Conservation (phyloP, 257 asterid species). For the Parsonsia alboflavescens region DNA sequence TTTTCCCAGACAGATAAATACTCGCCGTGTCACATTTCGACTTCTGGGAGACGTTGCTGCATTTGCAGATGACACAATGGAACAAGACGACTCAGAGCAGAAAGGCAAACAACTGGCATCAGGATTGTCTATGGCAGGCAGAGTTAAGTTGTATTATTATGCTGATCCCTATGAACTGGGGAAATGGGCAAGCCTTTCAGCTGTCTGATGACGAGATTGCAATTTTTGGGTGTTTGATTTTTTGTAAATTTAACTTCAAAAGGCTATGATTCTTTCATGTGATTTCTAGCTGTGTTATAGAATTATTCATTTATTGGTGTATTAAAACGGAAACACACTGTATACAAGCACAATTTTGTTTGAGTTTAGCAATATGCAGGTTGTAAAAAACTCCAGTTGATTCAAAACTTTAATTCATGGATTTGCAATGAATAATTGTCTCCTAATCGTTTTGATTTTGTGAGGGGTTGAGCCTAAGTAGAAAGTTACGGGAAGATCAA, state of each 20-base stretch:
- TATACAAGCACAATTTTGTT: background rate
- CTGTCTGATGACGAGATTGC: constrained; percentile 31
- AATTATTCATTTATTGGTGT: background rate
- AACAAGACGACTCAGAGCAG: constrained; percentile 66
- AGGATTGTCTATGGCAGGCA: constrained; percentile 72
- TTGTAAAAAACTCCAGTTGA: background rate
- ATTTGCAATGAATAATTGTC: background rate
- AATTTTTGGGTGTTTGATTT: background rate
- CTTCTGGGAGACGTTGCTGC: constrained; percentile 85
- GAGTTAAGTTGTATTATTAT: constrained; percentile 75
- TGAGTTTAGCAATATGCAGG: background rate
- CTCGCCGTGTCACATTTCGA: constrained; percentile 68
- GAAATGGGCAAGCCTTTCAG: constrained; percentile 93
- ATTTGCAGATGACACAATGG: constrained; percentile 73
- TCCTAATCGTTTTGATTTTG: no score
- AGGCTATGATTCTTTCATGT: background rate
- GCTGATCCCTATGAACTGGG: constrained; percentile 91
- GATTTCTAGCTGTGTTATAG: background rate
- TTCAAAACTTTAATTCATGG: background rate
- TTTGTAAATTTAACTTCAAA: background rate
- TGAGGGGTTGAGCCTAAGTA: no score
- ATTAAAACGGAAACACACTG: background rate
- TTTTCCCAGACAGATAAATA: constrained; percentile 67
- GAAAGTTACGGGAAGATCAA: no score
- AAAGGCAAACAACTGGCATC: constrained; percentile 55